phyloP scores from a whole-genome alignment of 1,139 yeast species.

The Zhuliangozyma blackwelliae region DNA sequence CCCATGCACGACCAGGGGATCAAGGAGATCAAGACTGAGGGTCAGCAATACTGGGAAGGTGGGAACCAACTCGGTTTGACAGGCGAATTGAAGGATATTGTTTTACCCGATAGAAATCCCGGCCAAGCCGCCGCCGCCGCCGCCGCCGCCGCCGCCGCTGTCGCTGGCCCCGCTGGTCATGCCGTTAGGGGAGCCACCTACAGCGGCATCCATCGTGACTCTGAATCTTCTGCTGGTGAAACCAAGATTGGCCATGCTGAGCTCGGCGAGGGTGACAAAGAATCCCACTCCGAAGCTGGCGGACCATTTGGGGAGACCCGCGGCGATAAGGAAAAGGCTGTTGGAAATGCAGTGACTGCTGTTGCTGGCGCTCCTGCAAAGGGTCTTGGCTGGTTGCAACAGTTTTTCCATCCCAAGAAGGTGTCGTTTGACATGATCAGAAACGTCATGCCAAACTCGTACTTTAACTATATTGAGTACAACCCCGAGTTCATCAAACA shows the following conservation, averaged over 20 bases:
- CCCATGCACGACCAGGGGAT: constrained; percentile 62
- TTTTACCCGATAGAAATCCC: constrained; percentile 16
- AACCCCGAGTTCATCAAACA: constrained; percentile 35
- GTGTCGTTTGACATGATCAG: constrained; percentile 39
- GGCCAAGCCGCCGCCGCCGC: constrained; percentile 5
- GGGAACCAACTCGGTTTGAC: constrained; percentile 38
- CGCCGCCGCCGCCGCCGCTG: constrained; percentile 3
- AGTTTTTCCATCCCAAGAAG: constrained; percentile 39
- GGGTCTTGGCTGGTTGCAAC: constrained; percentile 28
- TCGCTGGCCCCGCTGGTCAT: background rate
- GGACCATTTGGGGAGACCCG: constrained; percentile 10
- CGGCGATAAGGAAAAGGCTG: constrained; percentile 10
- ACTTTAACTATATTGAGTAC: constrained; percentile 42
- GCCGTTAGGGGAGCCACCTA: constrained; percentile 1
- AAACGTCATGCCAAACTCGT: constrained; percentile 34
- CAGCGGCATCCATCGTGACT: constrained; percentile 4
- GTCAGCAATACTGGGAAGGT: constrained; percentile 48
- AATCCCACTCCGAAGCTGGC: constrained; percentile 8
- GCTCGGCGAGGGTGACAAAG: constrained; percentile 12
- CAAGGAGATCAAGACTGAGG: constrained; percentile 52
- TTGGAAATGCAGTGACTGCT: constrained; percentile 9
- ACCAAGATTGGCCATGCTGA: constrained; percentile 15
- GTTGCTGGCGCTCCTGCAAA: constrained; percentile 14
- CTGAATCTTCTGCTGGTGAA: constrained; percentile 10
- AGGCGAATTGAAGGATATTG: constrained; percentile 23